These are phyloP conservation scores for Yamadazyma insecticola DNA, from an alignment of 805 yeast species.

Conservation along the genomic window DNA sequence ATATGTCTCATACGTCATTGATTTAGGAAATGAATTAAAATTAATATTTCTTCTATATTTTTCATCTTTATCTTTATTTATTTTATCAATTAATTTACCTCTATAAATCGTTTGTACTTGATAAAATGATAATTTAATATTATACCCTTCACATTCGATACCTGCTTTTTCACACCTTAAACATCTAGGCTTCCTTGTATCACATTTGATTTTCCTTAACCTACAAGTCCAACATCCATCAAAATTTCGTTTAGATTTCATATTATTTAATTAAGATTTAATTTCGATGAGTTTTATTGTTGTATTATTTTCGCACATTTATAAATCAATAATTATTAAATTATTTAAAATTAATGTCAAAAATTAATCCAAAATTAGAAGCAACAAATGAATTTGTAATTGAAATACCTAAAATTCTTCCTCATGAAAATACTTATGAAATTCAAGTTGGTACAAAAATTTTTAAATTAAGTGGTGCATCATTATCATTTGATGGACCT, in stretches of 20 bases:
- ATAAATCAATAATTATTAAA: too few species aligned
- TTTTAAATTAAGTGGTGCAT: conserved; percentile 75
- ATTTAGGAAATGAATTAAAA: conserved; percentile 35
- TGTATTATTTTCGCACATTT: too few species aligned
- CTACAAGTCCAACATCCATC: conserved; percentile 58
- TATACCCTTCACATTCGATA: conserved; percentile 46
- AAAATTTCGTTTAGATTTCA: conserved; percentile 28
- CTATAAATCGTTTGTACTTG: conserved; percentile 30
- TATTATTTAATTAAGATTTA: too few species aligned
- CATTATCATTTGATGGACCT: conserved; percentile 81
- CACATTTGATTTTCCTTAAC: conserved; percentile 50
- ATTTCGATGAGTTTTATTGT: too few species aligned
- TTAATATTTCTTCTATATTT: conserved; percentile 41
- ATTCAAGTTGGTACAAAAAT: conserved; percentile 64
- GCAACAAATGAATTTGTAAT: conserved; percentile 32
- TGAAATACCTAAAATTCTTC: conserved; percentile 49
- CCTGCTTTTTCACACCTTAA: conserved; percentile 42
- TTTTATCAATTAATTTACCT: conserved; percentile 15
- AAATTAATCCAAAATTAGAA: conserved; percentile 6
- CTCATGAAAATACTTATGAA: conserved; percentile 64
- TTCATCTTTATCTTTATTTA: conserved; percentile 17
- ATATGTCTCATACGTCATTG: conserved; percentile 31
- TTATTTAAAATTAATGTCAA: too few species aligned
- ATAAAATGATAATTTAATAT: conserved; percentile 44
- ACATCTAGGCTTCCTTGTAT: conserved; percentile 42